These are phyloP conservation scores for Rhizopogon sp. DNA, from an alignment of 768 basidiomycete species.

Conservation along the genomic window DNA sequence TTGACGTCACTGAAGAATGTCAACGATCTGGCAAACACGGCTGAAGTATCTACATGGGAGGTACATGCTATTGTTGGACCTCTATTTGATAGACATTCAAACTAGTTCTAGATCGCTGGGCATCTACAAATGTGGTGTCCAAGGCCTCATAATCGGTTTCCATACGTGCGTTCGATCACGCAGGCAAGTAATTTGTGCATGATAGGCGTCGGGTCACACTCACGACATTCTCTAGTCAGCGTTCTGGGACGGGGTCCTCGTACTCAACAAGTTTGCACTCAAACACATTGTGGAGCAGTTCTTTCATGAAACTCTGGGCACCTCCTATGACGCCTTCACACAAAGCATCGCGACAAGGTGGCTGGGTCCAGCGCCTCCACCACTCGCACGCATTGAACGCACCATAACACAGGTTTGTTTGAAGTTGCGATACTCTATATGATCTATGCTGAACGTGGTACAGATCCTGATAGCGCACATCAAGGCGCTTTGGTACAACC, in stretches of 20 bases:
- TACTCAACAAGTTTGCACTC: conserved; percentile 46
- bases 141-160: conserved; percentile 33
- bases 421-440: neutral
- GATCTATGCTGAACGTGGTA: neutral
- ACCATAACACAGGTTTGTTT: conserved; percentile 31
- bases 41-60: conserved; percentile 58
- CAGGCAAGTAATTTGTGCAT: conserved; percentile 40
- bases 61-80: conserved; percentile 25
- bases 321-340: conserved; percentile 44
- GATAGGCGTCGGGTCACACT: conserved; percentile 1
- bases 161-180: conserved; percentile 59
- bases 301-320: conserved; percentile 56
- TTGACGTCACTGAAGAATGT: conserved; percentile 57
- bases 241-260: conserved; percentile 51
- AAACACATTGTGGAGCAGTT: conserved; percentile 59
- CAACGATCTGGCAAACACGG: conserved; percentile 36
- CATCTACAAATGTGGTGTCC: conserved; percentile 45
- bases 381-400: conserved; percentile 37
- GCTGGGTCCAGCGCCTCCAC: conserved; percentile 28
- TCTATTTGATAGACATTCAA: neutral
- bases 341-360: conserved; percentile 35
- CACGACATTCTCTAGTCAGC: conserved; percentile 36
- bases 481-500: conserved; percentile 63
- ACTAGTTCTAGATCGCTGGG: conserved; percentile 39
- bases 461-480: conserved; percentile 58